phyloP scores from a whole-genome alignment of 768 basidiomycete species.

The Lactarius sanguifluus region DNA sequence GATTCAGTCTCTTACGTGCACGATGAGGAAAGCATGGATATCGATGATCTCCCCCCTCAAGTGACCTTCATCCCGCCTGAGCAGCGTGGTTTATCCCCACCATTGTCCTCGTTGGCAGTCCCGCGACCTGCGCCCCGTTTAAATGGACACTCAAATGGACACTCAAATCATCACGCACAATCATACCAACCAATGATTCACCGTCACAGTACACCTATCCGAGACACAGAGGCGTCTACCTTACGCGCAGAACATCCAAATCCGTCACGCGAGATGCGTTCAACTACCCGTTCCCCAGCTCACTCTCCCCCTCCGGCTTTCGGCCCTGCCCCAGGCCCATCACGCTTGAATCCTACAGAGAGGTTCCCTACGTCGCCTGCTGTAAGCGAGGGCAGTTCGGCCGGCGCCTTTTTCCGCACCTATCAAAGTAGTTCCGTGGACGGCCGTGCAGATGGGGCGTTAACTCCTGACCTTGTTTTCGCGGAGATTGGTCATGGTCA shows the following conservation, averaged over 20 bases:
- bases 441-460: constrained; percentile 45
- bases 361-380: constrained; percentile 50
- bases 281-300: constrained; percentile 29
- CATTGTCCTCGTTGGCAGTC: background rate
- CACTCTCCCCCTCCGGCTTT: constrained; percentile 31
- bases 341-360: constrained; percentile 47
- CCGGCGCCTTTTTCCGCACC: constrained; percentile 57
- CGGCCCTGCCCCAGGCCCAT: constrained; percentile 40
- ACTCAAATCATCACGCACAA: constrained; percentile 14
- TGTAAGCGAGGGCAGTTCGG: constrained; percentile 59
- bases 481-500: constrained; percentile 78
- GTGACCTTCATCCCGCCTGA: constrained; percentile 32
- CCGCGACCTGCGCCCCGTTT: constrained; percentile 16
- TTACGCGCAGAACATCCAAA: constrained; percentile 13
- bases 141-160: constrained; percentile 24
- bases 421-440: constrained; percentile 41
- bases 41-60: constrained; percentile 34
- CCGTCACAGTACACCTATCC: constrained; percentile 36
- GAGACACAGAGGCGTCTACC: constrained; percentile 41
- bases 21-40: constrained; percentile 38
- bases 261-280: constrained; percentile 39
- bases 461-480: constrained; percentile 72
- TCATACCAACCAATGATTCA: constrained; percentile 7
- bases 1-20: constrained; percentile 53
- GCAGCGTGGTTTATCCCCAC: constrained; percentile 11